These are phyloP conservation scores for Parachaetomium inaequale DNA, from an alignment of 495 filamentous ascomycete genomes.

Conservation along the genomic window DNA sequence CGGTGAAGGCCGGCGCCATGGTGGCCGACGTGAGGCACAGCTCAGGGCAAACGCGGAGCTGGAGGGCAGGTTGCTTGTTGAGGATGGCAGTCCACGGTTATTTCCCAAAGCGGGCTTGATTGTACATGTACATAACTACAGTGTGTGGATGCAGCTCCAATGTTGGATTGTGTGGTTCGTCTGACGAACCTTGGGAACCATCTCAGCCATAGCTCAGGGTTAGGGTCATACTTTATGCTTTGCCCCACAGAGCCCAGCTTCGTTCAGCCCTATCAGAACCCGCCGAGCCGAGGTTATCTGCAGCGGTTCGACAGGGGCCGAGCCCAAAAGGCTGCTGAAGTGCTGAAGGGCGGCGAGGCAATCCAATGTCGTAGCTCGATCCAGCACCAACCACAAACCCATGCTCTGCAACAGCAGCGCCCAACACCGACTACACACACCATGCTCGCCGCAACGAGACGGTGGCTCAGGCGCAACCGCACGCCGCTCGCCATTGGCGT, in stretches of 20 bases:
- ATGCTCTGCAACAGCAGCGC: slow-evolving; percentile 4
- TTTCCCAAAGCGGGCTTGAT: too few relatives aligned
- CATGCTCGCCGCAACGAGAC: slow-evolving; percentile 80
- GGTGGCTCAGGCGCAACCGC: slow-evolving; percentile 90
- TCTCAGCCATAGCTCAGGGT: not conserved
- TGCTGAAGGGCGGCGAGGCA: not conserved
- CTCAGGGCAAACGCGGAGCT: not conserved
- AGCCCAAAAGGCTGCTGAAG: not conserved
- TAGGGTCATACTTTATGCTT: too few relatives aligned
- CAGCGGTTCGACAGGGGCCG: slow-evolving; percentile 11
- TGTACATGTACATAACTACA: too few relatives aligned
- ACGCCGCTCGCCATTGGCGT: slow-evolving; percentile 82
- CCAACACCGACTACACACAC: slow-evolving; percentile 15
- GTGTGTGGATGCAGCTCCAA: too few relatives aligned
- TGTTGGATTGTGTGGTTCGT: too few relatives aligned
- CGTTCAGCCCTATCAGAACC: slow-evolving; percentile 17
- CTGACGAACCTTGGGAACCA: too few relatives aligned
- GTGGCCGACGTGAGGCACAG: not conserved
- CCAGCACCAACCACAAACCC: not conserved
- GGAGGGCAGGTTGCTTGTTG: not conserved
- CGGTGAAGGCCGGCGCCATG: not conserved
- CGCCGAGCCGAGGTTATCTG: slow-evolving; percentile 27
- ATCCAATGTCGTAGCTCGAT: not conserved
- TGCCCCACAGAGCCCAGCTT: not conserved
- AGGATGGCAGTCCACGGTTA: too few relatives aligned